phyloP scores from a whole-genome alignment of 306 rosid genomes.

The Quercus alba region DNA sequence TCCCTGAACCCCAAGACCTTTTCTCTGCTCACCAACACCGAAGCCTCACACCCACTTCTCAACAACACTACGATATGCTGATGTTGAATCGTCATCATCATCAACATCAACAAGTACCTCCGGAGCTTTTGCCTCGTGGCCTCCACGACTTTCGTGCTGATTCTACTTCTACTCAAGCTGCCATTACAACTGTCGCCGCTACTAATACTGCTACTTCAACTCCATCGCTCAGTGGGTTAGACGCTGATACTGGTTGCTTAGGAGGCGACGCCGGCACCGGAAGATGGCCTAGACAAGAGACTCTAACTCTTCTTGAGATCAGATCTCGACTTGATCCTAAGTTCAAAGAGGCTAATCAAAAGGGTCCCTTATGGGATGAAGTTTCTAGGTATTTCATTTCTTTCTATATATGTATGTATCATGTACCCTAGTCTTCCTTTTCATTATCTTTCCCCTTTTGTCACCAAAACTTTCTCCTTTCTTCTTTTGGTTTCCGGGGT shows the following conservation, averaged over 20 bases:
- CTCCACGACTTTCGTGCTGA: constrained; percentile 59
- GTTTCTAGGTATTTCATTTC: constrained; percentile 71
- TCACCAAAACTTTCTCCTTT: not conserved
- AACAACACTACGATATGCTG: constrained; percentile 57
- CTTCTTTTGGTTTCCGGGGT: not conserved
- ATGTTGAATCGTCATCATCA: constrained; percentile 46
- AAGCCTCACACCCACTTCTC: constrained; percentile 27
- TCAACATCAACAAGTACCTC: constrained; percentile 25
- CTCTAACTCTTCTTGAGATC: constrained; percentile 93
- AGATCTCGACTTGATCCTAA: constrained; percentile 93
- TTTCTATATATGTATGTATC: no score
- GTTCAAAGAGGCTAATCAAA: constrained; percentile 94
- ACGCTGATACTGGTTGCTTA: constrained; percentile 46
- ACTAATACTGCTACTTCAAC: constrained; percentile 37
- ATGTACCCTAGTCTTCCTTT: not conserved
- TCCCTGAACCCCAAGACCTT: constrained; percentile 43
- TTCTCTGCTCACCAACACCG: constrained; percentile 50
- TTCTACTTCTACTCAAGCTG: constrained; percentile 19
- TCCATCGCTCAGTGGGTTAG: constrained; percentile 58
- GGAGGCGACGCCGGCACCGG: constrained; percentile 63
- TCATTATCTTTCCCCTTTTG: not conserved
- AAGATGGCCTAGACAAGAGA: constrained; percentile 96
- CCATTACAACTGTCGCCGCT: constrained; percentile 9
- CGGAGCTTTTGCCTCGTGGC: constrained; percentile 43
- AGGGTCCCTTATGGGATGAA: constrained; percentile 98